Conservation (phyloP, 2,329 filamentous ascomycete species). For the Aspergillus ochraceus region DNA sequence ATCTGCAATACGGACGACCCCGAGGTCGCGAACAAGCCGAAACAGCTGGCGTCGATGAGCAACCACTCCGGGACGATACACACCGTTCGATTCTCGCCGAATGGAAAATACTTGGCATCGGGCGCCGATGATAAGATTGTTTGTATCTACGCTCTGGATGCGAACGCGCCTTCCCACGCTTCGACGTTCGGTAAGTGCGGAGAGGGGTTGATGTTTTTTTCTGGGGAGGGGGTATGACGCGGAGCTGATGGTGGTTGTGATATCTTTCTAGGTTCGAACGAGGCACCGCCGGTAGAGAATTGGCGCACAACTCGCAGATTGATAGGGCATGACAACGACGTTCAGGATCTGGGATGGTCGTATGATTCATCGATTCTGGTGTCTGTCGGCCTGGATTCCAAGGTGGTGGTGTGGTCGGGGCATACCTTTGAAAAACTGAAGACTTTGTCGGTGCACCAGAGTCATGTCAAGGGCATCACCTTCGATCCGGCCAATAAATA, state of each 20-base stretch:
- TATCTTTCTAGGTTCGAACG: constrained; percentile 65
- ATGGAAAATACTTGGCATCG: constrained; percentile 91
- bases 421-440: constrained; percentile 98
- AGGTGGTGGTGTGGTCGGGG: constrained; percentile 97
- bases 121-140: constrained; percentile 99
- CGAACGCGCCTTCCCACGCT: constrained; percentile 72
- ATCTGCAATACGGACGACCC: constrained; percentile 77
- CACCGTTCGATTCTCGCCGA: constrained; percentile 93
- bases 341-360: constrained; percentile 97
- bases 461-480: constrained; percentile 97
- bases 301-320: constrained; percentile 94
- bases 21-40: constrained; percentile 71
- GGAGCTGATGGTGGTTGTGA: constrained; percentile 5
- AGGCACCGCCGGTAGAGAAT: constrained; percentile 90
- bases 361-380: constrained; percentile 93
- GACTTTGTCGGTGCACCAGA: constrained; percentile 87
- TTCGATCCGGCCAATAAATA: constrained; percentile 99
- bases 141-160: constrained; percentile 90
- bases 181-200: constrained; percentile 70
- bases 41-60: constrained; percentile 96
- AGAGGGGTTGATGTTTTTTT: not conserved
- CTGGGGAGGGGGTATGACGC: not conserved
- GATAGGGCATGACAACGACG: constrained; percentile 97
- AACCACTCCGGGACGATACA: constrained; percentile 97
- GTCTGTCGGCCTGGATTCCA: constrained; percentile 94